These are phyloP conservation scores for Vachellia collinsii DNA, from an alignment of 306 rosid genomes.

Conservation along the genomic window DNA sequence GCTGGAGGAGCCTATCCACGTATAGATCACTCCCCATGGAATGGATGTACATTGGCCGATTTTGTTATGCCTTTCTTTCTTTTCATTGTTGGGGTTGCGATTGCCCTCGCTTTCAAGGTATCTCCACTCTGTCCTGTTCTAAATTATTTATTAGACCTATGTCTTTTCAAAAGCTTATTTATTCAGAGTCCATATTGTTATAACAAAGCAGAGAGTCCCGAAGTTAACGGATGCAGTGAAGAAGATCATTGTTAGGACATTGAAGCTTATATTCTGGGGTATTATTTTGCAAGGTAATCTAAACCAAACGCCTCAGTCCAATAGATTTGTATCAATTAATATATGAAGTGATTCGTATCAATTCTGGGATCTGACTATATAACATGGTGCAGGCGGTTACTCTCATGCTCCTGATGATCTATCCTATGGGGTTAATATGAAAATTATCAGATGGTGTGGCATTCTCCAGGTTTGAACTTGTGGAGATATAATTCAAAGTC, in stretches of 20 bases:
- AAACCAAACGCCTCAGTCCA: not conserved
- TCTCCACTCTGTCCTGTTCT: not conserved
- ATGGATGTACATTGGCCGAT: slow-evolving; percentile 78
- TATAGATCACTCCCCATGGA: slow-evolving; percentile 83
- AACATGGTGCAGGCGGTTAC: slow-evolving; percentile 55
- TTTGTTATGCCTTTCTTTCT: slow-evolving; percentile 85
- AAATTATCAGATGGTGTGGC: slow-evolving; percentile 71
- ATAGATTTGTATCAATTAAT: not conserved
- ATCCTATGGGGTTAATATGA: slow-evolving; percentile 66
- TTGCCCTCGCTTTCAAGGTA: slow-evolving; percentile 74
- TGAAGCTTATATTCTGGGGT: slow-evolving; percentile 80
- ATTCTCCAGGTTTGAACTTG: slow-evolving; percentile 62
- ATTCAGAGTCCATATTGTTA: not conserved
- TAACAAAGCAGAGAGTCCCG: slow-evolving; percentile 47
- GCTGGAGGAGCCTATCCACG: slow-evolving; percentile 66
- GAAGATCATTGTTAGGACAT: slow-evolving; percentile 57
- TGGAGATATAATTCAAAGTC: not conserved
- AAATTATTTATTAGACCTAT: not conserved
- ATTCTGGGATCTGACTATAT: not conserved
- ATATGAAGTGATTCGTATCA: not conserved
- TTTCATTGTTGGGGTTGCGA: slow-evolving; percentile 74
- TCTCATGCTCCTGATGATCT: slow-evolving; percentile 72
- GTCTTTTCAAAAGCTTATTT: not conserved
- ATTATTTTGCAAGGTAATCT: slow-evolving; percentile 69
- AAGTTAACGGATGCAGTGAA: slow-evolving; percentile 42